phyloP scores from a whole-genome alignment of 192 early-diverging fungal species.

The Coemansia sp. region DNA sequence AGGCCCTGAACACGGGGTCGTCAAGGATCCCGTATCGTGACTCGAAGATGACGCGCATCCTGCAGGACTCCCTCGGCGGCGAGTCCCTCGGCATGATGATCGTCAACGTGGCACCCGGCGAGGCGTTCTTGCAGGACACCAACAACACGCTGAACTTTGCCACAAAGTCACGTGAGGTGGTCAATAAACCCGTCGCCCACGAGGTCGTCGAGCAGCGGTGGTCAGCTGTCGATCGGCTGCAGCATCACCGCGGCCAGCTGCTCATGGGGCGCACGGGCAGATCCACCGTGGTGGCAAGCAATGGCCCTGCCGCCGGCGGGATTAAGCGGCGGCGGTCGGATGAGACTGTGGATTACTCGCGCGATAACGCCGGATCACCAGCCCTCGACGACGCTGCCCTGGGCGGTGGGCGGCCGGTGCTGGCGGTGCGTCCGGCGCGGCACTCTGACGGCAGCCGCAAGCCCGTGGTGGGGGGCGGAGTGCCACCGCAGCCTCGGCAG shows the following conservation, averaged over 20 bases:
- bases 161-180: conserved; percentile 60
- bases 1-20: conserved; percentile 60
- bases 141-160: conserved; percentile 69
- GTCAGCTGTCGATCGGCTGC: conserved; percentile 31
- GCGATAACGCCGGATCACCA: not conserved
- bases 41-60: conserved; percentile 68
- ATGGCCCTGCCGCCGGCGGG: not conserved
- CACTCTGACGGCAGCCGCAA: conserved; percentile 8
- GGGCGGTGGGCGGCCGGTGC: not conserved
- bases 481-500: conserved; percentile 11
- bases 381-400: not conserved
- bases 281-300: conserved; percentile 9
- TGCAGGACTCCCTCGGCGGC: conserved; percentile 68
- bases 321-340: conserved; percentile 42
- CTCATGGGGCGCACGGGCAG: conserved; percentile 1
- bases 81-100: conserved; percentile 65
- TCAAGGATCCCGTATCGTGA: conserved; percentile 62
- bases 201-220: conserved; percentile 47
- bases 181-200: conserved; percentile 56
- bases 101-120: conserved; percentile 62
- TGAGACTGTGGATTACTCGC: not conserved
- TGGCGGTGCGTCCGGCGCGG: not conserved
- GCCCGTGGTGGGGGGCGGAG: not conserved
- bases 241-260: conserved; percentile 30
- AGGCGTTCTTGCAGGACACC: conserved; percentile 53